Percentiles rank a stretch among this genome's conserved stretches.
phyloP scores from a whole-genome alignment of 2,329 filamentous ascomycete species.

The Ilyonectria robusta region DNA sequence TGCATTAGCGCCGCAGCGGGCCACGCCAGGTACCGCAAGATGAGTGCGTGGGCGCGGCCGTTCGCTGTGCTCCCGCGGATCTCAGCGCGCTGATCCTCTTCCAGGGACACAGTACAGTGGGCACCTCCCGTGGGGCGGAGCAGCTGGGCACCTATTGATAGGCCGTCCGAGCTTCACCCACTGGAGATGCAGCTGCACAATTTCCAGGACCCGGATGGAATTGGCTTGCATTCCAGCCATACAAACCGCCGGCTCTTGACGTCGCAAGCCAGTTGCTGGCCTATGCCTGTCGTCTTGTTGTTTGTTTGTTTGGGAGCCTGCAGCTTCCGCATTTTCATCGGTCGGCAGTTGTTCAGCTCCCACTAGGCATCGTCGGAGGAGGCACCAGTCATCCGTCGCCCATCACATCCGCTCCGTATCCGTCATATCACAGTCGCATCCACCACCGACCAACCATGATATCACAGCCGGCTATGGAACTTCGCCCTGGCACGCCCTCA shows the following conservation, averaged over 20 bases:
- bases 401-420: conserved; percentile 6
- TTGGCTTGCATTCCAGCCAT: conserved; percentile 14
- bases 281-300: conserved; percentile 36
- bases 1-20: conserved; percentile 41
- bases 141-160: conserved; percentile 19
- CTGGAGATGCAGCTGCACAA: conserved; percentile 9
- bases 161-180: conserved; percentile 3
- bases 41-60: conserved; percentile 21
- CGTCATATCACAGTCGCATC: not conserved
- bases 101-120: not conserved
- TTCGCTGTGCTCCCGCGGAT: conserved; percentile 21
- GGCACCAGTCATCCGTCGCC: not conserved
- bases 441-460: not conserved
- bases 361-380: not conserved
- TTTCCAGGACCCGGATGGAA: conserved; percentile 5
- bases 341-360: not conserved
- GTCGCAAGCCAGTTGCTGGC: conserved; percentile 27
- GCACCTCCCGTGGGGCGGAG: not conserved
- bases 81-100: conserved; percentile 1
- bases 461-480: not conserved
- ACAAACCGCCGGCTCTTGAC: not conserved
- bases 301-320: conserved; percentile 19
- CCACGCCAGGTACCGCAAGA: conserved; percentile 35
- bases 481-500: conserved; percentile 14
- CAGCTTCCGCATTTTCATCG: not conserved